Conservation (phyloP, 2,329 filamentous ascomycete species). For the Beauveria rudraprayagi region DNA sequence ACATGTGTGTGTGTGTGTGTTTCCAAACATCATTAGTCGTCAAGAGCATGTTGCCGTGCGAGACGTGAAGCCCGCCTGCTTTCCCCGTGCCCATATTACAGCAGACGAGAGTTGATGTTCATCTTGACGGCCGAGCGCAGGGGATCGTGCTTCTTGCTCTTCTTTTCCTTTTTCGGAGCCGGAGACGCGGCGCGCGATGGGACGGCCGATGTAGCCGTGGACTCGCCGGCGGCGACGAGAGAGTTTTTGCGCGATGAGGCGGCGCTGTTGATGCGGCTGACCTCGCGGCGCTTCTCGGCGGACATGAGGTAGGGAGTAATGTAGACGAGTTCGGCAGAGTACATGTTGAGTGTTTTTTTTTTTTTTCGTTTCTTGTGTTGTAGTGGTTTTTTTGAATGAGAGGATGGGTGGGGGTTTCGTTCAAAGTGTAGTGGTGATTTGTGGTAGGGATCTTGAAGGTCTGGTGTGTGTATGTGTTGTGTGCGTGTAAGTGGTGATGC, state of each 20-base stretch:
- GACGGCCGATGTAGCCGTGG: not conserved
- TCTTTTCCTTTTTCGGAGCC: not conserved
- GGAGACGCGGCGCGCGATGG: not conserved
- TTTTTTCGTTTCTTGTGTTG: not conserved
- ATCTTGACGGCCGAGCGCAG: conserved; percentile 3
- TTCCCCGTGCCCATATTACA: not conserved
- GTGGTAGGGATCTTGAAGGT: not conserved
- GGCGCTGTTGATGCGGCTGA: conserved; percentile 8
- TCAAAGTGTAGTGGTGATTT: not conserved
- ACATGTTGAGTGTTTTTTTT: not conserved
- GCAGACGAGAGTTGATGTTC: not conserved
- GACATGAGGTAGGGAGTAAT: conserved; percentile 11
- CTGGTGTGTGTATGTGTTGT: not conserved
- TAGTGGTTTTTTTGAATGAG: not conserved
- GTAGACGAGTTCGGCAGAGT: conserved; percentile 11
- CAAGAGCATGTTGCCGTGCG: not conserved
- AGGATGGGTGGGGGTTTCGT: not conserved
- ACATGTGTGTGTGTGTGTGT: not conserved
- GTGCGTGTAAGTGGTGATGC: conserved; percentile 9
- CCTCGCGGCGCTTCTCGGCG: not conserved
- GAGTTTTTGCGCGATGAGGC: conserved; percentile 11
- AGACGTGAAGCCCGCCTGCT: too few species aligned
- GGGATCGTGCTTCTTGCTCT: not conserved
- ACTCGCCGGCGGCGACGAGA: not conserved
- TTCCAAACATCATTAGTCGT: not conserved